phyloP scores from a whole-genome alignment of 1,139 yeast genomes.

The Suhomyces wounanorum region DNA sequence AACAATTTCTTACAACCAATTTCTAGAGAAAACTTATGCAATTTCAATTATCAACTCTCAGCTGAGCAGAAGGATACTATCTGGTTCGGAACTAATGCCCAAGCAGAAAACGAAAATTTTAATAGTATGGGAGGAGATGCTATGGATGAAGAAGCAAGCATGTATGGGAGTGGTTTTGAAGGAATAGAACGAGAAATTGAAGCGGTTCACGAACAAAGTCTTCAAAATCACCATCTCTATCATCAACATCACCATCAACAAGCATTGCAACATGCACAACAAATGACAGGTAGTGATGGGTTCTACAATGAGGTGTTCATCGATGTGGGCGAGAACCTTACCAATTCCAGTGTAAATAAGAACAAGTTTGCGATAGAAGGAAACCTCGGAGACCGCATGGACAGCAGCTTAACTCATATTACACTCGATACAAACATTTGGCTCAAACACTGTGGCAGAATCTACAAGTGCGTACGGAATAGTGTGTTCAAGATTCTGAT shows the following conservation, averaged over 20 bases:
- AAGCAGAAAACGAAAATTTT: neutral
- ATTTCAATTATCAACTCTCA: constrained; percentile 12
- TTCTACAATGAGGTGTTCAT: constrained; percentile 30
- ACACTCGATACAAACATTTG: constrained; percentile 79
- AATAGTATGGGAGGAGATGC: constrained; percentile 21
- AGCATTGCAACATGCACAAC: constrained; percentile 13
- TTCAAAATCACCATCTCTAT: constrained; percentile 18
- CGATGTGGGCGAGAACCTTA: constrained; percentile 5
- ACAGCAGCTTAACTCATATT: constrained; percentile 56
- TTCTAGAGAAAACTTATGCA: constrained; percentile 28
- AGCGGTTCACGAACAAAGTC: constrained; percentile 13
- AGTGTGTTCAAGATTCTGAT: constrained; percentile 59
- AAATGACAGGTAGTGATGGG: constrained; percentile 20
- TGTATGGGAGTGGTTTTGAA: constrained; percentile 19
- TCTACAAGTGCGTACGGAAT: constrained; percentile 67
- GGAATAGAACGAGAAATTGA: constrained; percentile 16
- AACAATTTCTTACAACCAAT: constrained; percentile 44
- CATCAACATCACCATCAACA: constrained; percentile 25
- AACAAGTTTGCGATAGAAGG: constrained; percentile 29
- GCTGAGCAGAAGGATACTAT: constrained; percentile 20
- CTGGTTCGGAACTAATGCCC: constrained; percentile 23
- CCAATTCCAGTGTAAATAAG: constrained; percentile 4
- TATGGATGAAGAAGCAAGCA: constrained; percentile 12
- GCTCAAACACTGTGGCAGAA: constrained; percentile 77
- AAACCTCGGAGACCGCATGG: constrained; percentile 53